phyloP scores from a whole-genome alignment of 768 basidiomycete species.

The Lanmaoa rubissima region DNA sequence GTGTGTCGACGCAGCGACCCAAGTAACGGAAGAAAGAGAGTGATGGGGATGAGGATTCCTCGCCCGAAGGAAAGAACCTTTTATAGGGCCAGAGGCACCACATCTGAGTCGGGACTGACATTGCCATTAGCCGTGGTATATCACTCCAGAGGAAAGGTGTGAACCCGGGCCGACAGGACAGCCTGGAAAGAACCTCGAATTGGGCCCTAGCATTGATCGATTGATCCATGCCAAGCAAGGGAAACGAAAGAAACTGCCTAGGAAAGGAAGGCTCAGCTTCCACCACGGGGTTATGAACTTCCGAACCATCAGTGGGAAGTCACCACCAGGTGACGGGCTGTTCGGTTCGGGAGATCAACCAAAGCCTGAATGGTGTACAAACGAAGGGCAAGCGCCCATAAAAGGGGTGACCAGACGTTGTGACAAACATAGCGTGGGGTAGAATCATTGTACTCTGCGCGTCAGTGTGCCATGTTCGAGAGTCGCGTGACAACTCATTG shows the following conservation, averaged over 20 bases:
- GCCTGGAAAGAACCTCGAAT: not conserved
- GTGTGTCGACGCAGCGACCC: not conserved
- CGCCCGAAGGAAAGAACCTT: not conserved
- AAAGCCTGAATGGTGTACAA: not conserved
- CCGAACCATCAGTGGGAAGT: not conserved
- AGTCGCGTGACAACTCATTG: not conserved
- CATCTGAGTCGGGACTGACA: not conserved
- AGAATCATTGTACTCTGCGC: no score
- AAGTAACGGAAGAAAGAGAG: not conserved
- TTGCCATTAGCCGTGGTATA: not conserved
- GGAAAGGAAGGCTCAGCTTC: not conserved
- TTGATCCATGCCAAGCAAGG: not conserved
- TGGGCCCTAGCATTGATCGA: not conserved
- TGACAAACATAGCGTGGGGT: not conserved
- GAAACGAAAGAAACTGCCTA: not conserved
- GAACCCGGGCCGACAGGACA: not conserved
- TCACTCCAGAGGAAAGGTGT: not conserved
- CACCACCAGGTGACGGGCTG: not conserved
- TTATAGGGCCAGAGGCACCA: slow-evolving; percentile 18
- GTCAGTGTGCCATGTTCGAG: not conserved
- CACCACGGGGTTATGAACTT: not conserved
- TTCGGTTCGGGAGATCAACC: not conserved
- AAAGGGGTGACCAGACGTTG: not conserved
- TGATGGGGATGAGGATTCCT: not conserved
- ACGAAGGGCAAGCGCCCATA: not conserved